Evolutionary conservation across 768 basidiomycete genomes (phyloP).

Genomic region (Leccinum obscurum): DNA sequence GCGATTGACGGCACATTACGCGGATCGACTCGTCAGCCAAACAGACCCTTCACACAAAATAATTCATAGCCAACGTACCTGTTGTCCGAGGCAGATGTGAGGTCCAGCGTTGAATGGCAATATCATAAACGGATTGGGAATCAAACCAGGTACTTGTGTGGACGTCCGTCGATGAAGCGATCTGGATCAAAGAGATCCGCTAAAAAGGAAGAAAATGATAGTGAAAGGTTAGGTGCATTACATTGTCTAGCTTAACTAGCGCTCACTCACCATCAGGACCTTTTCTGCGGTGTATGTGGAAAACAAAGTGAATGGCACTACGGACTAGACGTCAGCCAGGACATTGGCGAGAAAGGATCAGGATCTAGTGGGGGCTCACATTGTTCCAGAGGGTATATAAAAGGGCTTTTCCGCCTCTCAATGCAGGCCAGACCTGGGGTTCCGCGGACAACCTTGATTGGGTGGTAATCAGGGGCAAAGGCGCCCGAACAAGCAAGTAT

Average conservation of each 20-base stretch:
- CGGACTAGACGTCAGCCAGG: neutral
- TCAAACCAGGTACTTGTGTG: slow-evolving; percentile 51
- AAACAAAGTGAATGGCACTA: slow-evolving; percentile 24
- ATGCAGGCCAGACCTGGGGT: slow-evolving; percentile 18
- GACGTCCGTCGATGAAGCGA: slow-evolving; percentile 59
- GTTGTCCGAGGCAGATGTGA: slow-evolving; percentile 59
- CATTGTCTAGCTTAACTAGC: neutral
- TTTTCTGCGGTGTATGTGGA: slow-evolving; percentile 37
- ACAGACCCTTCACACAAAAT: neutral
- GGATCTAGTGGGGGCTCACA: slow-evolving; percentile 14
- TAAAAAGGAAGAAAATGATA: slow-evolving; percentile 1
- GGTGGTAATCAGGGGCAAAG: slow-evolving; percentile 1
- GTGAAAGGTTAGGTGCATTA: neutral
- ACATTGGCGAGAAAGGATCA: neutral
- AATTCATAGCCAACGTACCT: slow-evolving; percentile 32
- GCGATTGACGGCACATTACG: neutral
- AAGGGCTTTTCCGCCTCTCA: slow-evolving; percentile 42
- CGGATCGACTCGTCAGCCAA: neutral
- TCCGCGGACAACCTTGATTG: slow-evolving; percentile 16
- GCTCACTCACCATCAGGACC: slow-evolving; percentile 36
- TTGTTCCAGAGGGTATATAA: slow-evolving; percentile 48
- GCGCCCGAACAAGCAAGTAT: neutral
- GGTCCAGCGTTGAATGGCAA: slow-evolving; percentile 69
- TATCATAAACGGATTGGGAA: slow-evolving; percentile 66
- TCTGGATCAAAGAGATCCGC: slow-evolving; percentile 58